A percentile compares a stretch with the other conserved stretches of the same genome.
phyloP scores from a whole-genome alignment of 495 filamentous ascomycete genomes.

The Bombardia bombarda region DNA sequence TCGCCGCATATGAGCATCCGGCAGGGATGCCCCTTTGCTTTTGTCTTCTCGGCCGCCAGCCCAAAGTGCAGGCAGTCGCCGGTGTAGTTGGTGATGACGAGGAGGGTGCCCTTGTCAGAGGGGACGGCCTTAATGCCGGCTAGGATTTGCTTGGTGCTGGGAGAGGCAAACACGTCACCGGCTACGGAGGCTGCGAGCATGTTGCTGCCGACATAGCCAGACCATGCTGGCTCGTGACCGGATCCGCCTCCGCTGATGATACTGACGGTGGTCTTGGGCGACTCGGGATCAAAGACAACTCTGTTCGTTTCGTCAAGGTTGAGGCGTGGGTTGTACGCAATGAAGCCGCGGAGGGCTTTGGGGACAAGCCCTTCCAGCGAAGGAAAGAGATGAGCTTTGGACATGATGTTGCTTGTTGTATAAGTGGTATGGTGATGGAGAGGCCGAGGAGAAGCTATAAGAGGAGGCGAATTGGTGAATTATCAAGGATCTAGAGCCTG shows the following conservation, averaged over 20 bases:
- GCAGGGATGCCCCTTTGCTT: slow-evolving; percentile 44
- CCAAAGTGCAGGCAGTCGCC: slow-evolving; percentile 60
- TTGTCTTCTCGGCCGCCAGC: slow-evolving; percentile 53
- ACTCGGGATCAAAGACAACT: slow-evolving; percentile 48
- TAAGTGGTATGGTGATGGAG: neutral
- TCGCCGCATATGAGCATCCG: slow-evolving; percentile 52
- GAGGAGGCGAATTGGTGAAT: neutral
- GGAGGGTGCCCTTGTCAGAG: slow-evolving; percentile 47
- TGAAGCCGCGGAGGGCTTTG: slow-evolving; percentile 45
- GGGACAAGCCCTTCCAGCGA: slow-evolving; percentile 45
- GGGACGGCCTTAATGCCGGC: slow-evolving; percentile 49
- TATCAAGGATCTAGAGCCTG: neutral
- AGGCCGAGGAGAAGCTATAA: neutral
- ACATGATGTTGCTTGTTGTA: slow-evolving; percentile 23
- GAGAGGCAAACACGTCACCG: slow-evolving; percentile 56
- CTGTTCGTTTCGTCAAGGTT: slow-evolving; percentile 47
- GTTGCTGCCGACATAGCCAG: slow-evolving; percentile 54
- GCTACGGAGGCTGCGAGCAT: slow-evolving; percentile 51
- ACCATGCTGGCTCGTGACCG: slow-evolving; percentile 58
- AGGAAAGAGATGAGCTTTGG: slow-evolving; percentile 38
- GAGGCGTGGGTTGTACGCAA: slow-evolving; percentile 49
- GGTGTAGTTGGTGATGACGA: slow-evolving; percentile 61
- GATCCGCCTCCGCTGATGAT: slow-evolving; percentile 54
- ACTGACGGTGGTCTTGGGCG: slow-evolving; percentile 42
- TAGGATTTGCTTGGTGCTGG: slow-evolving; percentile 54